These are phyloP conservation scores for Hypoxylon sp. DNA, from an alignment of 2,329 filamentous ascomycete genomes.

Conservation along the genomic window DNA sequence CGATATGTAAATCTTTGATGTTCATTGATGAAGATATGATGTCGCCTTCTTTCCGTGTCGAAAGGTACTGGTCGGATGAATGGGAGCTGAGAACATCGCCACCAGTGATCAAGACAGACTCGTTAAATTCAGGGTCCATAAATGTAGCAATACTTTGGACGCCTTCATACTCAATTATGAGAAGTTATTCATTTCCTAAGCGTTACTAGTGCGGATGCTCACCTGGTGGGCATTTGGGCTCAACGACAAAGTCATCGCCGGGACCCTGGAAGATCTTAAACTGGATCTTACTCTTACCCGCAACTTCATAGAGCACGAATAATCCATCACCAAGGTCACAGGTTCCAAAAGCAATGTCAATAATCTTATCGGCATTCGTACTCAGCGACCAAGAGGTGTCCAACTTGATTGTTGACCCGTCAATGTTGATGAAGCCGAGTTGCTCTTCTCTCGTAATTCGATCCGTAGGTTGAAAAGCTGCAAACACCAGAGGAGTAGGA, in stretches of 20 bases:
- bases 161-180: background rate
- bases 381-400: slow-evolving; percentile 1
- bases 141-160: slow-evolving; percentile 4
- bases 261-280: background rate
- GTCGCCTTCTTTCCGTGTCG: background rate
- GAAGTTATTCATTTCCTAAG: background rate
- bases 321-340: background rate
- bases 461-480: background rate
- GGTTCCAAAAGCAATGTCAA: slow-evolving; percentile 1
- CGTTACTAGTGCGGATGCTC: background rate
- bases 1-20: background rate
- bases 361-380: background rate
- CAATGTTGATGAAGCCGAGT: slow-evolving; percentile 1
- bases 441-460: background rate
- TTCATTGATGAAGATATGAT: background rate
- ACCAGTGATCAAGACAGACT: background rate
- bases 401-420: background rate
- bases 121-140: background rate
- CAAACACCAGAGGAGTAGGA: background rate
- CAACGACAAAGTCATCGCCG: slow-evolving; percentile 1
- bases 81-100: background rate
- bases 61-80: slow-evolving; percentile 1
- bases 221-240: slow-evolving; percentile 3
- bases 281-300: slow-evolving; percentile 1
- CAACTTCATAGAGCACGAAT: slow-evolving; percentile 2